Evolutionary conservation across 768 basidiomycete genomes (phyloP).

Genomic region (Lactarius hengduanensis): DNA sequence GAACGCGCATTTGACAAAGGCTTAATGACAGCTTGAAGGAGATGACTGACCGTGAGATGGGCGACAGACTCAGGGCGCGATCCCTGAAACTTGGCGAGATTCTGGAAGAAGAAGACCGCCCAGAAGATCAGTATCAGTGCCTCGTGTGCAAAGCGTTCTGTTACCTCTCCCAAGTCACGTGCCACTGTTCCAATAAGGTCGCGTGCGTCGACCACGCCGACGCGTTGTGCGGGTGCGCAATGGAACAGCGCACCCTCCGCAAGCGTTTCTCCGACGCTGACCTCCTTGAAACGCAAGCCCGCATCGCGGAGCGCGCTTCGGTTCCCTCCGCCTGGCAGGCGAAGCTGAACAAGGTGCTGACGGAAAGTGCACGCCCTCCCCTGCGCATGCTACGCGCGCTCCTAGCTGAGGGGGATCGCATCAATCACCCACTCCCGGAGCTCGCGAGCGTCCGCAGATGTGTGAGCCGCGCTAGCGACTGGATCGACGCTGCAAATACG

Average conservation of each 20-base stretch:
- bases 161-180: constrained; percentile 91
- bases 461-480: constrained; percentile 77
- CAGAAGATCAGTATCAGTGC: constrained; percentile 97
- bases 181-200: constrained; percentile 72
- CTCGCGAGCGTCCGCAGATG: constrained; percentile 71
- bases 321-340: constrained; percentile 73
- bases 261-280: constrained; percentile 82
- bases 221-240: constrained; percentile 66
- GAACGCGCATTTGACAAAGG: constrained; percentile 46
- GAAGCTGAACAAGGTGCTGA: constrained; percentile 65
- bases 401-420: constrained; percentile 87
- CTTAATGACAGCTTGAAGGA: constrained; percentile 78
- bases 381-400: constrained; percentile 77
- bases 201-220: constrained; percentile 85
- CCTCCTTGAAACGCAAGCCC: constrained; percentile 61
- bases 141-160: constrained; percentile 89
- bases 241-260: constrained; percentile 60
- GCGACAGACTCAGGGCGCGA: constrained; percentile 62
- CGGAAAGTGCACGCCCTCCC: constrained; percentile 66
- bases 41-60: constrained; percentile 85
- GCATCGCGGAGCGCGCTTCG: constrained; percentile 67
- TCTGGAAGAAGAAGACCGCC: constrained; percentile 74
- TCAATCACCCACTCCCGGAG: constrained; percentile 72
- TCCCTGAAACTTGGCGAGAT: constrained; percentile 59
- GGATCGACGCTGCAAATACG: constrained; percentile 81